These are phyloP conservation scores for Trypanosoma caninum DNA, from an alignment of 208 protist genomes.

Conservation along the genomic window DNA sequence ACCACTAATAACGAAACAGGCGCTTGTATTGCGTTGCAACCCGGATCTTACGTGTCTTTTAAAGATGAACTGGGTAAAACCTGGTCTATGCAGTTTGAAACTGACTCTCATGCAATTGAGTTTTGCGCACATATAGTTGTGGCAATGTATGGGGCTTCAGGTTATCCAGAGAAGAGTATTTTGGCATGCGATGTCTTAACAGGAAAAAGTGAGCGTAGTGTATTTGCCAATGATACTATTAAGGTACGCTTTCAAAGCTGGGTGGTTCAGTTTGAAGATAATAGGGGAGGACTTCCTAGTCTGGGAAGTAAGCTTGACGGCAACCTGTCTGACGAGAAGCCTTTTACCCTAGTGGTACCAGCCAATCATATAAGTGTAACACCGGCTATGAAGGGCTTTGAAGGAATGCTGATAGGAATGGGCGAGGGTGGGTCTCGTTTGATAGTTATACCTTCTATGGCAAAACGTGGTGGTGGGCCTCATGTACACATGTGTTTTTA, in stretches of 20 bases:
- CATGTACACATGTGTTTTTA: slow-evolving; percentile 68
- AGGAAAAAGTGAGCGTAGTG: slow-evolving; percentile 40
- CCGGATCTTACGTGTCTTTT: slow-evolving; percentile 55
- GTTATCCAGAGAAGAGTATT: slow-evolving; percentile 51
- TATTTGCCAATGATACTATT: slow-evolving; percentile 55
- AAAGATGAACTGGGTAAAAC: slow-evolving; percentile 54
- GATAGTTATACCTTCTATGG: slow-evolving; percentile 45
- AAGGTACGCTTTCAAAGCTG: slow-evolving; percentile 53
- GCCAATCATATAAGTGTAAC: slow-evolving; percentile 59
- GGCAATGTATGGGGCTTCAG: slow-evolving; percentile 67
- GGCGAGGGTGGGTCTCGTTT: slow-evolving; percentile 51
- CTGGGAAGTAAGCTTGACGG: slow-evolving; percentile 67
- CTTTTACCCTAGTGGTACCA: slow-evolving; percentile 39
- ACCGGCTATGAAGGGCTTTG: slow-evolving; percentile 69
- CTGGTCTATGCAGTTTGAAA: slow-evolving; percentile 66
- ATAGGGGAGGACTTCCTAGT: slow-evolving; percentile 29
- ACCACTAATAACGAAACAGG: slow-evolving; percentile 65
- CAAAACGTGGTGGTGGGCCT: slow-evolving; percentile 48
- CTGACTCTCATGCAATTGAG: slow-evolving; percentile 33
- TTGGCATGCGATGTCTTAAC: slow-evolving; percentile 42
- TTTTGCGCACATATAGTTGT: slow-evolving; percentile 63
- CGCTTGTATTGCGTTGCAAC: slow-evolving; percentile 50
- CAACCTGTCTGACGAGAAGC: slow-evolving; percentile 35
- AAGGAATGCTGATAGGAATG: slow-evolving; percentile 75
- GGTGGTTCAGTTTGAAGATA: slow-evolving; percentile 47